Evolutionary conservation across 2,329 filamentous ascomycete genomes (phyloP).

Genomic region (Zasmidium citrigriseum): DNA sequence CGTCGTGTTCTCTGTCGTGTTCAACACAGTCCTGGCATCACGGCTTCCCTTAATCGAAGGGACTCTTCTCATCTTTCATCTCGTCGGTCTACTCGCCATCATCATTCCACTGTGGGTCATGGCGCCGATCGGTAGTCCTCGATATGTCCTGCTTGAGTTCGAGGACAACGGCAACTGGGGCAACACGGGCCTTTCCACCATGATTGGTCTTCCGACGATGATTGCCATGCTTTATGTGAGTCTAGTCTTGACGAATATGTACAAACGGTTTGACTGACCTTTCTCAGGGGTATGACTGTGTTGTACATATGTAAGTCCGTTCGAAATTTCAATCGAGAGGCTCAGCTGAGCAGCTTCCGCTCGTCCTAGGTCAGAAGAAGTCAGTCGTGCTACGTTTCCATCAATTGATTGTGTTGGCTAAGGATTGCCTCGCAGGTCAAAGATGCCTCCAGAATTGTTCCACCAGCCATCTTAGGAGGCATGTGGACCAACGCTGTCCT

Average conservation of each 20-base stretch:
- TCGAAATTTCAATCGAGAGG: background rate
- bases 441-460: slow-evolving; percentile 6
- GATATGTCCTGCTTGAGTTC: background rate
- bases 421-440: background rate
- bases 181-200: background rate
- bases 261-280: background rate
- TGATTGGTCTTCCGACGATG: slow-evolving; percentile 5
- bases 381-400: no score
- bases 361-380: background rate
- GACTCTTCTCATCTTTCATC: slow-evolving; percentile 51
- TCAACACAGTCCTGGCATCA: slow-evolving; percentile 49
- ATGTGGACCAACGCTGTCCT: slow-evolving; percentile 1
- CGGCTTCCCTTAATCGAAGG: slow-evolving; percentile 53
- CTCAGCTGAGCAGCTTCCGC: no score
- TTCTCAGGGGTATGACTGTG: background rate
- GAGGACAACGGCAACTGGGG: slow-evolving; percentile 6
- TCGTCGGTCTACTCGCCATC: slow-evolving; percentile 56
- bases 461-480: background rate
- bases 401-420: background rate
- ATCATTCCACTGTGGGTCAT: slow-evolving; percentile 50
- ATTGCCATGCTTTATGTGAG: slow-evolving; percentile 9
- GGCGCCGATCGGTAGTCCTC: background rate
- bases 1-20: slow-evolving; percentile 37
- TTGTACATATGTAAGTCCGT: slow-evolving; percentile 1
- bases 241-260: background rate